phyloP scores from a whole-genome alignment of 108 stramenopile genomes.

The Conticribra guillardii region DNA sequence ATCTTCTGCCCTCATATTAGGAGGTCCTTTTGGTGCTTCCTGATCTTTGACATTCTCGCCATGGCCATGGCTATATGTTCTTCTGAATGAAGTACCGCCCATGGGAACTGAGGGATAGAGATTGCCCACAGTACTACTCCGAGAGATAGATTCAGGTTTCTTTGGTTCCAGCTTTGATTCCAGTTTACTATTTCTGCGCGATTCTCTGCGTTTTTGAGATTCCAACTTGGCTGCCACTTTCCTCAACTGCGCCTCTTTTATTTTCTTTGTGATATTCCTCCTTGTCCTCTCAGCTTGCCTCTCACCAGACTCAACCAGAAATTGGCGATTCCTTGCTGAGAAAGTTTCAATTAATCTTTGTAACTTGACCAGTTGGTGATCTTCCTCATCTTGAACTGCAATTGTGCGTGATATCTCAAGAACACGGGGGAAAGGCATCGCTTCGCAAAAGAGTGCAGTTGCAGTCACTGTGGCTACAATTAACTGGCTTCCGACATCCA shows the following conservation, averaged over 20 bases:
- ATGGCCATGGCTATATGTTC: constrained; percentile 23
- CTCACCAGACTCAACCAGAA: constrained; percentile 64
- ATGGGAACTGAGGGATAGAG: not conserved
- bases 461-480: constrained; percentile 87
- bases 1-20: constrained; percentile 2
- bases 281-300: constrained; percentile 61
- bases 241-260: constrained; percentile 66
- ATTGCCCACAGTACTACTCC: too few species aligned
- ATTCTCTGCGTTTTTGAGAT: constrained; percentile 40
- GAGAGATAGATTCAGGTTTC: constrained; percentile 8
- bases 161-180: constrained; percentile 27
- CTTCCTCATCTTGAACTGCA: constrained; percentile 82
- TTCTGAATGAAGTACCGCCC: constrained; percentile 7
- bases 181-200: constrained; percentile 19
- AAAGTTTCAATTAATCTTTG: constrained; percentile 83
- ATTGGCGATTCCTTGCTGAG: constrained; percentile 71
- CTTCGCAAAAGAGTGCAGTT: constrained; percentile 89
- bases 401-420: constrained; percentile 86
- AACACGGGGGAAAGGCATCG: constrained; percentile 88
- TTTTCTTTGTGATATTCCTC: constrained; percentile 52
- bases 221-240: constrained; percentile 64
- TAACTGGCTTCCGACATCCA: constrained; percentile 82
- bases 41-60: constrained; percentile 20
- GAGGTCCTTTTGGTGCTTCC: constrained; percentile 3
- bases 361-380: constrained; percentile 77